Conservation (phyloP, 1,284 basidiomycete genomes). For the Fomitopsis palustris region DNA sequence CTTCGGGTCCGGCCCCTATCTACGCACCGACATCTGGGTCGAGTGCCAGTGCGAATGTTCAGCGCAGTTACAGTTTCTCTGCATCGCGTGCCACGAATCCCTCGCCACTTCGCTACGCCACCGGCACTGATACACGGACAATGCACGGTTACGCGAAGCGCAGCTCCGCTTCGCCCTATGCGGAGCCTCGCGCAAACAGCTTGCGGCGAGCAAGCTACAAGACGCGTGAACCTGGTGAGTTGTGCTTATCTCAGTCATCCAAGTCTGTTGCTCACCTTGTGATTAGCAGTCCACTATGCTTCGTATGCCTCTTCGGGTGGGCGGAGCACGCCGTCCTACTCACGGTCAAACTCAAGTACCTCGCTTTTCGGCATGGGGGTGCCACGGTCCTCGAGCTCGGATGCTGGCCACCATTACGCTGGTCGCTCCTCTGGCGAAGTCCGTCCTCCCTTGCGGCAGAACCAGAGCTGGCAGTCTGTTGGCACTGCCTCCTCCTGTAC, state of each 20-base stretch:
- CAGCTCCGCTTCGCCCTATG: conserved; percentile 14
- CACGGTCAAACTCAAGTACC: conserved; percentile 45
- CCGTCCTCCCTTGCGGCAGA: conserved; percentile 39
- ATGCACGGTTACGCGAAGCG: conserved; percentile 26
- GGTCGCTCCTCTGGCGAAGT: conserved; percentile 11
- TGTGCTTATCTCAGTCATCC: not conserved
- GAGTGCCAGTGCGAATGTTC: conserved; percentile 17
- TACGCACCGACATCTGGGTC: conserved; percentile 23
- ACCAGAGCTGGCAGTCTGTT: conserved; percentile 41
- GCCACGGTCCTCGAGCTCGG: conserved; percentile 27
- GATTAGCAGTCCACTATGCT: conserved; percentile 12
- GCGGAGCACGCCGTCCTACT: conserved; percentile 33
- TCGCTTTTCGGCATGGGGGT: conserved; percentile 34
- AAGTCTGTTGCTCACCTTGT: conserved; percentile 8
- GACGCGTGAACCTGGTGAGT: conserved; percentile 25
- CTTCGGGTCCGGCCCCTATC: conserved; percentile 18
- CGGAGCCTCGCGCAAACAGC: conserved; percentile 24
- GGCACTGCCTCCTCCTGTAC: conserved; percentile 32
- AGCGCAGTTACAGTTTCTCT: conserved; percentile 30
- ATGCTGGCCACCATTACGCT: conserved; percentile 18
- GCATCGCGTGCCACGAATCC: conserved; percentile 27
- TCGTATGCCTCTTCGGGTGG: conserved; percentile 24
- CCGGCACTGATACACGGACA: conserved; percentile 26
- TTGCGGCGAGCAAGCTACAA: conserved; percentile 25
- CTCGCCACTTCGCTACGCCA: conserved; percentile 35